Evolutionary conservation across 768 basidiomycete species (phyloP), one percentile per base, ranked within the genome.

Genomic region (Suillus plorans): DNA sequence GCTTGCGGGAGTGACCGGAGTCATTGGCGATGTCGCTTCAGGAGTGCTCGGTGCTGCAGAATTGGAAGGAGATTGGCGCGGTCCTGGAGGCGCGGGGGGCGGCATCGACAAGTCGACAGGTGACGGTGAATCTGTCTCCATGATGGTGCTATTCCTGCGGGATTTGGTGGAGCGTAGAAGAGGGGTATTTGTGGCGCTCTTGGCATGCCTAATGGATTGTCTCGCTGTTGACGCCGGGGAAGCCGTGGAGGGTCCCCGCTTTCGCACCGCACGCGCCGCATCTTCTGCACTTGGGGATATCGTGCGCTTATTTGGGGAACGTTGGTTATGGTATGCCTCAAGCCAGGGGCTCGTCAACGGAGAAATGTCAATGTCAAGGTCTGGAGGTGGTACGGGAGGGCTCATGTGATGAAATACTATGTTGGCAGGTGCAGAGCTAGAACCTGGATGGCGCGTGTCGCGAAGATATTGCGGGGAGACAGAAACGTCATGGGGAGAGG

Each of bases 91-190:
- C 10, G 91, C 91, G 9, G 94, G 92, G 0, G 95, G 94, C 1
- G 93, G 93, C 94, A 96, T 95, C 12, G 87, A 83, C 22, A 92
- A 76, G 77, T 97, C 95, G 1, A 97, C 93, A 2, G 95, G 94
- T 6, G 91, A 93, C 1, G 95, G 94, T 0, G 90, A 87, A 69
- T 91, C 89, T 13, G 70, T 76, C 53, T 81, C 80, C 37, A 75
- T 79, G 49, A 78, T 72, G 36, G 74, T 76, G 71, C 82, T 82
- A 44, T 80, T 79, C 65, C 80, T 79, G 39, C 82, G 74, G 5
- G 76, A 71, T 20, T 80, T 77, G n/a, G 79, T 76, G 3, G 83
- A 82, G 45, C 82, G 78, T 60, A 89, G 71, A 31, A 86, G 72
- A 1, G 88, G 87, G 4, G 88, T 89, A 25, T 86, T 88, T 53